Evolutionary conservation across 78 protist genomes (phyloP).

Genomic region (Dictyostelium capitatum): DNA sequence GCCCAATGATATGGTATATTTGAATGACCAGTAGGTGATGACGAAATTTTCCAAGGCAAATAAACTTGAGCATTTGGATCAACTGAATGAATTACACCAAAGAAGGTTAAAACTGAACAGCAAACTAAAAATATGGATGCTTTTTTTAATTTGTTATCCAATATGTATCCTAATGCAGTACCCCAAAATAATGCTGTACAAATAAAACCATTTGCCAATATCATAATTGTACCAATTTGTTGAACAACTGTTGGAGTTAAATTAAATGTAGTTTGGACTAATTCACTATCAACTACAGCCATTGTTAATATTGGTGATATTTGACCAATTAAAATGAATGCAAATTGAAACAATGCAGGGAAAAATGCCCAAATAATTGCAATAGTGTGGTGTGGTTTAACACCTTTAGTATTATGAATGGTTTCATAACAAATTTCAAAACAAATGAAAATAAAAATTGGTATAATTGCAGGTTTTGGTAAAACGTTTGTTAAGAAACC

Average conservation of each 20-base stretch:
- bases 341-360: conserved; percentile 74
- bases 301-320: conserved; percentile 31
- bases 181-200: conserved; percentile 72
- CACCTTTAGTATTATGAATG: conserved; percentile 15
- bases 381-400: conserved; percentile 37
- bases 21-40: background rate
- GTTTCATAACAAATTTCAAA: conserved; percentile 67
- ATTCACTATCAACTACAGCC: conserved; percentile 8
- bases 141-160: conserved; percentile 37
- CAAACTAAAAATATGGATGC: conserved; percentile 43
- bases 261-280: background rate
- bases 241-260: background rate
- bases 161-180: conserved; percentile 40
- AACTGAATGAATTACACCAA: conserved; percentile 72
- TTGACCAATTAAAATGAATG: conserved; percentile 49
- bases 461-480: conserved; percentile 76
- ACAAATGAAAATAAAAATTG: conserved; percentile 69
- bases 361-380: conserved; percentile 68
- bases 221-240: conserved; percentile 17
- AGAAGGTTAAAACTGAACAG: conserved; percentile 37
- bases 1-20: conserved; percentile 74
- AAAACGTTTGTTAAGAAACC: conserved; percentile 40
- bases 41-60: conserved; percentile 44
- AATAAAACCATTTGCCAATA: conserved; percentile 67
- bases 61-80: conserved; percentile 77